A percentile compares a stretch with the other conserved stretches of the same genome.
Conservation (phyloP, 345 rosid species). For the Salix dunnii region DNA sequence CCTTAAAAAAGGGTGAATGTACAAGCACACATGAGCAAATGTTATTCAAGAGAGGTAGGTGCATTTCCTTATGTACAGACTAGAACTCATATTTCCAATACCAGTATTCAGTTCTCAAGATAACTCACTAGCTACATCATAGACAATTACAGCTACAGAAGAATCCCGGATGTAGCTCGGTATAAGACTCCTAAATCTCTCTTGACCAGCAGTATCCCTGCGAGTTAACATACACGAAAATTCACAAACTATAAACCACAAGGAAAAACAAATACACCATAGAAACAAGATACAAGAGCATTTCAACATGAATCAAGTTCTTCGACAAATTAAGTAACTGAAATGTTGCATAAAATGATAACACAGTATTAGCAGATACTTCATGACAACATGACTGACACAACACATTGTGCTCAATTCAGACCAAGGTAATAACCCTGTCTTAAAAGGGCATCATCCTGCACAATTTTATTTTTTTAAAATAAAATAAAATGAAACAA, state of each 20-base stretch:
- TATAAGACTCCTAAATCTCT: slow-evolving; percentile 90
- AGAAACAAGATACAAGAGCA: background rate
- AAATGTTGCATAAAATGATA: background rate
- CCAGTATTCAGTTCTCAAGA: background rate
- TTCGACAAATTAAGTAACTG: background rate
- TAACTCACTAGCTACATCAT: slow-evolving; percentile 89
- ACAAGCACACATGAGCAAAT: no score
- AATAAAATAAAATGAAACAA: no score
- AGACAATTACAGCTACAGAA: slow-evolving; percentile 89
- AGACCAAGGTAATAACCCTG: background rate
- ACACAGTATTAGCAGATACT: background rate
- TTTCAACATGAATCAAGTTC: background rate
- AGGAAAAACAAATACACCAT: background rate
- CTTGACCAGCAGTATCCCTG: slow-evolving; percentile 99
- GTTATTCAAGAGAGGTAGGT: no score
- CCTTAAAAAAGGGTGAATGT: no score
- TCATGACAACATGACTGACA: no score
- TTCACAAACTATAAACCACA: slow-evolving; percentile 2
- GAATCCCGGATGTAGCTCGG: slow-evolving; percentile 96
- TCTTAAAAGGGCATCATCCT: background rate
- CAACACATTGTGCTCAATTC: background rate
- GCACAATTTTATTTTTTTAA: background rate
- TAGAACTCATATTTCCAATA: background rate
- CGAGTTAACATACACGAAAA: background rate
- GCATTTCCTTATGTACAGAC: background rate